Evolutionary conservation across 1,139 yeast species (phyloP).

Genomic region (Hansenula lynferdii): DNA sequence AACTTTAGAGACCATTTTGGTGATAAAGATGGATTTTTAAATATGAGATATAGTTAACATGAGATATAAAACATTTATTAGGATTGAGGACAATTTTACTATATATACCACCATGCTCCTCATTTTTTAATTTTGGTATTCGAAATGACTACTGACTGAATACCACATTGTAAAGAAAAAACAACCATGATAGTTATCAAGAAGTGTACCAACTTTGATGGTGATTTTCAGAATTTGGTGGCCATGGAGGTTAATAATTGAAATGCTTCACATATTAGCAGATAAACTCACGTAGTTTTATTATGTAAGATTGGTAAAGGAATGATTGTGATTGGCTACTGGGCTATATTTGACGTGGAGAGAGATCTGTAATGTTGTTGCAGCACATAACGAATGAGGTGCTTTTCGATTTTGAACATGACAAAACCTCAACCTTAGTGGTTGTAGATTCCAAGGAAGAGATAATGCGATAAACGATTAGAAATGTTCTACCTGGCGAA

Average conservation of each 20-base stretch:
- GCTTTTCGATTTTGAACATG: not conserved
- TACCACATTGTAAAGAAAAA: too few relatives aligned
- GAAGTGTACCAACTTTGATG: not conserved
- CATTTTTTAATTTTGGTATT: too few relatives aligned
- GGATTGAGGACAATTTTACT: not conserved
- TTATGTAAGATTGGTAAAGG: not conserved
- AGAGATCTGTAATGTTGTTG: too few relatives aligned
- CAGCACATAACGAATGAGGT: slow-evolving; percentile 2
- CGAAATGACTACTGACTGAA: too few relatives aligned
- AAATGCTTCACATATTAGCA: too few relatives aligned
- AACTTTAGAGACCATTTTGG: not conserved
- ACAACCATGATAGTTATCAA: slow-evolving; percentile 1
- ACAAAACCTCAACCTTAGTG: not conserved
- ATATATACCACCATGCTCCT: too few relatives aligned
- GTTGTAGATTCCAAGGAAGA: too few relatives aligned
- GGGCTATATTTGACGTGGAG: too few relatives aligned
- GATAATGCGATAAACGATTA: too few relatives aligned
- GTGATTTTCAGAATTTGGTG: not conserved
- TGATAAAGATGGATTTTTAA: not conserved
- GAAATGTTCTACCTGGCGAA: too few relatives aligned
- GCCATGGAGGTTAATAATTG: not conserved
- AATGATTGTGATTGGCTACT: not conserved
- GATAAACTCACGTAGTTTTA: too few relatives aligned
- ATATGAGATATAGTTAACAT: not conserved
- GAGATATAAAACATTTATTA: too few relatives aligned